phyloP scores from a whole-genome alignment of 1,139 yeast species.

The Blastobotrys elegans region DNA sequence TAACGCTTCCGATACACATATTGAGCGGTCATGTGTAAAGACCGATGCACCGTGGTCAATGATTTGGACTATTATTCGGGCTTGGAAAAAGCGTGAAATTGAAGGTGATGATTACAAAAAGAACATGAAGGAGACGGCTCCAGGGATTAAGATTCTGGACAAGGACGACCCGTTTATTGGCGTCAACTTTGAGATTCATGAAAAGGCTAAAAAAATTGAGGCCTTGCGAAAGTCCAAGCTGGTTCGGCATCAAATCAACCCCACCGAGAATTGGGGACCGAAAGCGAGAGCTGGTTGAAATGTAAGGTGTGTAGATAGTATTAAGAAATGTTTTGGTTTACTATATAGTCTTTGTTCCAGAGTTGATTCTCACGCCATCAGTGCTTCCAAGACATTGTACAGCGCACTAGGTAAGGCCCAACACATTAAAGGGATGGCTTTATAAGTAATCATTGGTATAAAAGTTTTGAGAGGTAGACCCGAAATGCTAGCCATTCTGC shows the following conservation, averaged over 20 bases:
- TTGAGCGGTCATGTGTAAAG: slow-evolving; percentile 77
- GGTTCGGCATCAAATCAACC: slow-evolving; percentile 86
- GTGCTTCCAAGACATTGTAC: no score
- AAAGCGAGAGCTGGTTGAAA: slow-evolving; percentile 46
- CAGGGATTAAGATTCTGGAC: slow-evolving; percentile 61
- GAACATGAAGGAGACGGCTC: slow-evolving; percentile 45
- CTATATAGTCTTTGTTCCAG: no score
- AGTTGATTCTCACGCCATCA: no score
- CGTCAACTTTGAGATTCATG: slow-evolving; percentile 45
- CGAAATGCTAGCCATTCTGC: no score
- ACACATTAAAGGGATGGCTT: no score
- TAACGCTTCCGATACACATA: slow-evolving; percentile 80
- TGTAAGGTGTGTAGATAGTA: not conserved
- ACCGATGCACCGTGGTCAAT: slow-evolving; percentile 84
- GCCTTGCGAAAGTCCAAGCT: slow-evolving; percentile 68
- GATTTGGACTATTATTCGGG: slow-evolving; percentile 65
- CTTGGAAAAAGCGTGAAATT: slow-evolving; percentile 49
- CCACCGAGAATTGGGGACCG: slow-evolving; percentile 95
- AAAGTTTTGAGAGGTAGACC: no score
- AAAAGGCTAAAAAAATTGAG: slow-evolving; percentile 51
- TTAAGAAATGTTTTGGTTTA: not conserved
- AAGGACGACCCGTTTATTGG: slow-evolving; percentile 29
- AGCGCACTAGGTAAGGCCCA: no score
- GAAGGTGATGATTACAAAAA: slow-evolving; percentile 35
- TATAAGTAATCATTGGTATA: no score